Conservation (phyloP, 1,284 basidiomycete species). For the Leucoagaricus sp. region DNA sequence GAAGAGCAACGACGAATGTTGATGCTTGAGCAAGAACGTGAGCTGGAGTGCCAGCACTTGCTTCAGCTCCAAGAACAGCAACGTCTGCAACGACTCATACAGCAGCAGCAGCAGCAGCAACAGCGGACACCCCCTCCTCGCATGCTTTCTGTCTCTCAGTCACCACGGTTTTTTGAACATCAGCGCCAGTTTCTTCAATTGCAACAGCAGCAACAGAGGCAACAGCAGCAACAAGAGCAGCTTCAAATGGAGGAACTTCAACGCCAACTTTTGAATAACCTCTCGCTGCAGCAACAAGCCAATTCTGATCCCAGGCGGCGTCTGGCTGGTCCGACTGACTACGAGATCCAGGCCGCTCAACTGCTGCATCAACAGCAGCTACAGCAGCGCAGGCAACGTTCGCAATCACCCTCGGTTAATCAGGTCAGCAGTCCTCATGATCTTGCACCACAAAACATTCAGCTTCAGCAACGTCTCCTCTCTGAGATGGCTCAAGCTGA, state of each 20-base stretch:
- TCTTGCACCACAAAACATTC: slow-evolving; percentile 58
- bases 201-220: slow-evolving; percentile 60
- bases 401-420: slow-evolving; percentile 52
- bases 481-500: slow-evolving; percentile 73
- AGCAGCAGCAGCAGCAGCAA: slow-evolving; percentile 42
- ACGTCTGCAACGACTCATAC: slow-evolving; percentile 40
- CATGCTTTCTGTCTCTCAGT: slow-evolving; percentile 70
- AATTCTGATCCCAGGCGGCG: slow-evolving; percentile 4
- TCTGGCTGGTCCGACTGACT: slow-evolving; percentile 31
- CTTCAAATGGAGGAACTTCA: slow-evolving; percentile 62
- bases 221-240: slow-evolving; percentile 57
- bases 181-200: slow-evolving; percentile 64
- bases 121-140: slow-evolving; percentile 64
- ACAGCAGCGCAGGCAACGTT: slow-evolving; percentile 41
- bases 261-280: slow-evolving; percentile 53
- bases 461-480: slow-evolving; percentile 70
- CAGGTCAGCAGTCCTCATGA: slow-evolving; percentile 28
- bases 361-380: slow-evolving; percentile 32
- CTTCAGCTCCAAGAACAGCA: slow-evolving; percentile 43
- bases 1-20: slow-evolving; percentile 36
- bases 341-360: slow-evolving; percentile 40
- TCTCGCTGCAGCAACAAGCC: slow-evolving; percentile 41
- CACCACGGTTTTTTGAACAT: slow-evolving; percentile 71
- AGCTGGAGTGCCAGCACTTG: slow-evolving; percentile 33
- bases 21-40: slow-evolving; percentile 38